Evolutionary conservation across 2,329 filamentous ascomycete genomes (phyloP), one percentile per base, ranked within the genome.

Genomic region (Cordyceps pruinosa): DNA sequence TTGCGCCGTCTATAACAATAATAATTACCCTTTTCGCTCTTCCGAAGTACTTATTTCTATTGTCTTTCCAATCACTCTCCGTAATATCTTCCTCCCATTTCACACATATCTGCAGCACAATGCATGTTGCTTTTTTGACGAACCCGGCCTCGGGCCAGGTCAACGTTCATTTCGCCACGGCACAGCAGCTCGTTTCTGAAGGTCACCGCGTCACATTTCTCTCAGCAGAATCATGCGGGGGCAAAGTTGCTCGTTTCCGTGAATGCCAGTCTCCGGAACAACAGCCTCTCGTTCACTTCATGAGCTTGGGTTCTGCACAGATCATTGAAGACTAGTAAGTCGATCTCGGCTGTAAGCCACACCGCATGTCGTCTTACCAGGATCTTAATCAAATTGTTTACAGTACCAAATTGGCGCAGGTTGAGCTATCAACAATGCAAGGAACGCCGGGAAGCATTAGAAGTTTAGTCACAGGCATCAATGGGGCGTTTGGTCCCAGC

Each of bases 131-230:
- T n/a, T 42, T 52, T 35, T 23, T 52, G 17, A 52, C 49, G 5
- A 52, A 52, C 34, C 49, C 49, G 23, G 49, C 49, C 37, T 44
- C 49, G n/a, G 49, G 49, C 9, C 49, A 52, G 25, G 26, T 34
- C 21, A 52, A 52, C 32, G 37, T 52, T 15, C 49, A 52, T 5
- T 52, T 52, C 12, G 37, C 37, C 15, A 52, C 49, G 7, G 49
- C 49, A 1, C 49, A 52, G 19, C 23, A 52, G 26, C 49, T 52
- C 28, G 37, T 52, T 25, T 30, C 25, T 21, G n/a, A 52, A 15
- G 49, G 49, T 6, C 49, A 52, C 39, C 35, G 19, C 19, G 37
- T 52, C 17, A 52, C 49, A 41, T 52, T 52, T n/a, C 49, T 52
- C 49, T 52, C 49, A 5, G 49, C 49, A 13, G 37, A 52, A 34